These are phyloP conservation scores for Coniochaeta ligniaria DNA, from an alignment of 2,329 filamentous ascomycete species.

Conservation along the genomic window DNA sequence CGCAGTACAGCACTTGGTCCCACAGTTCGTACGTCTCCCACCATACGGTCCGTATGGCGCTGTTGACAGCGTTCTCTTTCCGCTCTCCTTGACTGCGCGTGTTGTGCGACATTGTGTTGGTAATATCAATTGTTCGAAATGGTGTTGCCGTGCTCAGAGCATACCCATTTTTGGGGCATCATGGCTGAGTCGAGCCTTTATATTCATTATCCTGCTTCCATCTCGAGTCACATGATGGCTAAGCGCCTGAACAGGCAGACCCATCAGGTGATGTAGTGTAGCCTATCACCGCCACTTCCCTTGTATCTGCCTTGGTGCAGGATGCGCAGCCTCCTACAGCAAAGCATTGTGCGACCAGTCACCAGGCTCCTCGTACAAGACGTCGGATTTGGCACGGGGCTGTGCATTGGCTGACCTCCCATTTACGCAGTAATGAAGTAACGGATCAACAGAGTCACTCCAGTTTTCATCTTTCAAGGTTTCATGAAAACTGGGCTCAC, in stretches of 20 bases:
- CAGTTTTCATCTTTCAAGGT: not conserved
- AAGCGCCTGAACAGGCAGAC: not conserved
- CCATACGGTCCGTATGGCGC: slow-evolving; percentile 8
- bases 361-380: too few species aligned
- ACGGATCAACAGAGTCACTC: not conserved
- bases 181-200: not conserved
- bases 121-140: not conserved
- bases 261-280: not conserved
- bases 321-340: not conserved
- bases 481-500: not conserved
- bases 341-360: not conserved
- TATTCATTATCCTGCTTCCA: not conserved
- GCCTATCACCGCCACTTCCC: not conserved
- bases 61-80: not conserved
- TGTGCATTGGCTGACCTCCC: not conserved
- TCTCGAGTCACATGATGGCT: not conserved
- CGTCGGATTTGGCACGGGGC: not conserved
- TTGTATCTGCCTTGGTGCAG: too few species aligned
- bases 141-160: not conserved
- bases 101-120: not conserved
- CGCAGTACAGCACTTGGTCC: slow-evolving; percentile 12
- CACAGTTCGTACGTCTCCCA: slow-evolving; percentile 12
- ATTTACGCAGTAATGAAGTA: too few species aligned
- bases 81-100: not conserved
- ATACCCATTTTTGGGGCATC: not conserved